Evolutionary conservation across 257 asterid species (phyloP), one percentile per base, ranked within the genome.

Genomic region (Solanum chilense): DNA sequence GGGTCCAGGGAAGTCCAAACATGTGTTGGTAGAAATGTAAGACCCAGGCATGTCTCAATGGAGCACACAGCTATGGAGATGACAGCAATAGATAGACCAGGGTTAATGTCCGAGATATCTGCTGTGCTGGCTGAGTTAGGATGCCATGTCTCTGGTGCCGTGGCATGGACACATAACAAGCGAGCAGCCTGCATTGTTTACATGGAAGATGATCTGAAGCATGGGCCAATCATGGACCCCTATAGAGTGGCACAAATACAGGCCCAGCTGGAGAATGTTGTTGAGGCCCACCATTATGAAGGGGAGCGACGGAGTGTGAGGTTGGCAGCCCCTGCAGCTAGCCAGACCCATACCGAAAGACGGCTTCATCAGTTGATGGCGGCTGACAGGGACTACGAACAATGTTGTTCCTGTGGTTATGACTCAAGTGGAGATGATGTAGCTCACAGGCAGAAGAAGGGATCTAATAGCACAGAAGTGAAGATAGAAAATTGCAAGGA

Each of bases 311-410:
- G 93, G 27, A 92, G 97, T 13, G 93, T 96, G 88, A 91, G 93
- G 90, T 49, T 96, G 84, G 89, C 95, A 0, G 88, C 87, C 86
- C 96, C 97, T 0, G 87, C 90, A 7, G 84, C 93, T 0, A 92
- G 93, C 39, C 89, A 80, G 47, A 93, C 98, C 9, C 98, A 96
- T 92, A 92, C 96, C 1, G 99, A 96, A 91, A 92, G 98, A 89
- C 97, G 99, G 91, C 99, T 96, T 86, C 99, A 96, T 92, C 98
- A 96, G 92, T 88, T 96, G 86, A 91, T 96, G 98, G 93, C 94
- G 11, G 98, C 93, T 4, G 98, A 94, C 75, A 39, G 93, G 39
- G 98, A 96, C 90, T 95, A 94, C 27, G 94, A 93, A 91, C 91
- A 60, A 13, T 93, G 98, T 66, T 87, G 96, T 83, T 93, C 91